Conservation (phyloP, 129 eudicot genomes). For the Kitagawia praeruptora region DNA sequence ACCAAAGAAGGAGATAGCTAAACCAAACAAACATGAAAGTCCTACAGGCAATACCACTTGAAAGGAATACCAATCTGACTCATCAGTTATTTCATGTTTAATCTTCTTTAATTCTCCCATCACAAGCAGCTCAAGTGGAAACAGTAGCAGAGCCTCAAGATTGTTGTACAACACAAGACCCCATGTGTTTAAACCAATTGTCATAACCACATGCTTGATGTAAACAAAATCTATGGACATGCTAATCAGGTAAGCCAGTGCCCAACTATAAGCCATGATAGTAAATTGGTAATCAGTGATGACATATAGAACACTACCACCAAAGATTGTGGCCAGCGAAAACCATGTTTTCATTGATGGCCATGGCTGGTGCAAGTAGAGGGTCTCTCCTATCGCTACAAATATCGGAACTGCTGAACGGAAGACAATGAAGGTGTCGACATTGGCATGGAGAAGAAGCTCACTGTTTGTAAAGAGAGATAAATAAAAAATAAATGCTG, state of each 20-base stretch:
- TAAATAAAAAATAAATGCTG: constrained; percentile 76
- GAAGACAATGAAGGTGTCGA: constrained; percentile 88
- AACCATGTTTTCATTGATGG: constrained; percentile 81
- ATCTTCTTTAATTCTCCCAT: constrained; percentile 98
- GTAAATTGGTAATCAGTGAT: constrained; percentile 92
- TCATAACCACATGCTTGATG: constrained; percentile 97
- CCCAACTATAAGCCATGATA: constrained; percentile 87
- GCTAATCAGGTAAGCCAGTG: constrained; percentile 81
- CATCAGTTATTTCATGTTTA: constrained; percentile 70
- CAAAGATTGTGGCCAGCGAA: constrained; percentile 79
- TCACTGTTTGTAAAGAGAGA: constrained; percentile 96
- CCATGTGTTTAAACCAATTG: constrained; percentile 95
- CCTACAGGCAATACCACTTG: constrained; percentile 80
- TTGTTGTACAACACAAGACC: constrained; percentile 94
- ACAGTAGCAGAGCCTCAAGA: constrained; percentile 85
- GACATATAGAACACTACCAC: constrained; percentile 84
- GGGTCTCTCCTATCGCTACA: constrained; percentile 93
- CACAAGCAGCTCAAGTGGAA: constrained; percentile 80
- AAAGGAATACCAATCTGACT: constrained; percentile 82
- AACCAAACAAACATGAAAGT: constrained; percentile 83
- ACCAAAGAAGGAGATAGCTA: constrained; percentile 95
- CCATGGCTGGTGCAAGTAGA: constrained; percentile 92
- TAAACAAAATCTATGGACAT: constrained; percentile 98
- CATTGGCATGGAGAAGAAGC: constrained; percentile 97
- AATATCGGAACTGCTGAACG: constrained; percentile 91